Percentiles rank a stretch among this genome's conserved stretches.
phyloP scores from a whole-genome alignment of 169 alveolate genomes.

The Cryptosporidium sp. region DNA sequence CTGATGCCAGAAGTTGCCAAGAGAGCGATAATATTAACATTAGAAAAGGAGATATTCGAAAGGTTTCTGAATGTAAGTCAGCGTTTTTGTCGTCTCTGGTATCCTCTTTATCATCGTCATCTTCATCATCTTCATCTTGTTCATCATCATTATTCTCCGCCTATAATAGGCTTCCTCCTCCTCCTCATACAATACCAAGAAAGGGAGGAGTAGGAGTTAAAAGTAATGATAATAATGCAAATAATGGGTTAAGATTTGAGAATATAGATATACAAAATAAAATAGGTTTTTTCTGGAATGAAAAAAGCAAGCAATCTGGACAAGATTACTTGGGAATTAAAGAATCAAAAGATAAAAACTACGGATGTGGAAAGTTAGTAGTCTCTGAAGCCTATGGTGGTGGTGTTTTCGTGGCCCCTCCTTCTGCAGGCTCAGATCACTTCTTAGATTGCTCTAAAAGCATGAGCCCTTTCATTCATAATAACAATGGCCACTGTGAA shows the following conservation, averaged over 20 bases:
- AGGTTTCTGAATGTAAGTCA: background rate
- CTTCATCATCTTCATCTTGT: background rate
- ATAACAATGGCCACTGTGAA: background rate
- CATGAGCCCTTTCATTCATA: background rate
- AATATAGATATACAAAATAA: background rate
- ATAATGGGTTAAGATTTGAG: background rate
- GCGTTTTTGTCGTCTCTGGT: background rate
- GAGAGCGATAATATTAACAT: background rate
- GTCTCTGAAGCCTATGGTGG: slow-evolving; percentile 2
- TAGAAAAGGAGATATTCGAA: background rate
- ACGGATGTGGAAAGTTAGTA: background rate
- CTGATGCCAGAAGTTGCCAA: background rate
- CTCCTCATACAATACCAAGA: background rate
- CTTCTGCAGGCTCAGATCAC: slow-evolving; percentile 13
- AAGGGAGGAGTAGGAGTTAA: background rate
- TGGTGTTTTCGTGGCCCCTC: slow-evolving; percentile 57
- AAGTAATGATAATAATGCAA: background rate
- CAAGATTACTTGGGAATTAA: background rate
- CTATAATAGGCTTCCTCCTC: background rate
- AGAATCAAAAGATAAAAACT: background rate
- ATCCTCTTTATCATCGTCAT: background rate
- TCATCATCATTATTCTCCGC: background rate
- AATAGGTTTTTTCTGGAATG: background rate
- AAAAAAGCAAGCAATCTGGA: background rate
- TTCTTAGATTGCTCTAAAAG: slow-evolving; percentile 21